phyloP scores from a whole-genome alignment of 768 basidiomycete species.

The Cystoderma amianthinum region DNA sequence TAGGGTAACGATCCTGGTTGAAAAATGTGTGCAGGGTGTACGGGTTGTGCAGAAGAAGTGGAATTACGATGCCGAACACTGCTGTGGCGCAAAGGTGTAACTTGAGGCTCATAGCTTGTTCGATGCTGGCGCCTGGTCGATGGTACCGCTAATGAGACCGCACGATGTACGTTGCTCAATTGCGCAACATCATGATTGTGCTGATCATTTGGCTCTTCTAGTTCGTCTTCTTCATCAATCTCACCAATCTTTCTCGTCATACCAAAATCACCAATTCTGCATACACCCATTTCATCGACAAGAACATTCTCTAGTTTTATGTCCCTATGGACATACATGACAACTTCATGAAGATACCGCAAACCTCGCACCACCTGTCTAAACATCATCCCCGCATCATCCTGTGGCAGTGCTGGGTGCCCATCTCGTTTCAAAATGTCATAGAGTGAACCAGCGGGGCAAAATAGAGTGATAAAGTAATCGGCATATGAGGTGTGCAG shows the following conservation, averaged over 20 bases:
- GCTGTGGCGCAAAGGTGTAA: slow-evolving; percentile 29
- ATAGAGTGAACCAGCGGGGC: slow-evolving; percentile 80
- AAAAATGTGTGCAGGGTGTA: slow-evolving; percentile 22
- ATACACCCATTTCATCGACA: slow-evolving; percentile 83
- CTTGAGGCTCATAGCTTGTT: slow-evolving; percentile 16
- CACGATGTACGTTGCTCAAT: slow-evolving; percentile 29
- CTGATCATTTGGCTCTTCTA: slow-evolving; percentile 14
- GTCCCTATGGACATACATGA: slow-evolving; percentile 82
- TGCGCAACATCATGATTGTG: slow-evolving; percentile 4
- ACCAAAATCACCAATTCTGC: slow-evolving; percentile 83
- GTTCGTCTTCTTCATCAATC: slow-evolving; percentile 26
- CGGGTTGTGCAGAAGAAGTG: slow-evolving; percentile 22
- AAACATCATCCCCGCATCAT: slow-evolving; percentile 82
- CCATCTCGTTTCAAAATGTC: slow-evolving; percentile 75
- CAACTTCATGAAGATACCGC: slow-evolving; percentile 75
- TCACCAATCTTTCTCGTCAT: slow-evolving; percentile 64
- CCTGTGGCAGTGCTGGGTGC: slow-evolving; percentile 59
- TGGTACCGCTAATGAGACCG: slow-evolving; percentile 30
- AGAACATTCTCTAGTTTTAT: slow-evolving; percentile 97
- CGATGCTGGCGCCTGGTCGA: slow-evolving; percentile 16
- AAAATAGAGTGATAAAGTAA: slow-evolving; percentile 78
- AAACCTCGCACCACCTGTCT: slow-evolving; percentile 79
- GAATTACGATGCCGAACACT: slow-evolving; percentile 46
- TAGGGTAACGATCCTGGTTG: slow-evolving; percentile 88
- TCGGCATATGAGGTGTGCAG: slow-evolving; percentile 56